phyloP scores from a whole-genome alignment of 345 rosid species.

The Euphorbia lathyris region DNA sequence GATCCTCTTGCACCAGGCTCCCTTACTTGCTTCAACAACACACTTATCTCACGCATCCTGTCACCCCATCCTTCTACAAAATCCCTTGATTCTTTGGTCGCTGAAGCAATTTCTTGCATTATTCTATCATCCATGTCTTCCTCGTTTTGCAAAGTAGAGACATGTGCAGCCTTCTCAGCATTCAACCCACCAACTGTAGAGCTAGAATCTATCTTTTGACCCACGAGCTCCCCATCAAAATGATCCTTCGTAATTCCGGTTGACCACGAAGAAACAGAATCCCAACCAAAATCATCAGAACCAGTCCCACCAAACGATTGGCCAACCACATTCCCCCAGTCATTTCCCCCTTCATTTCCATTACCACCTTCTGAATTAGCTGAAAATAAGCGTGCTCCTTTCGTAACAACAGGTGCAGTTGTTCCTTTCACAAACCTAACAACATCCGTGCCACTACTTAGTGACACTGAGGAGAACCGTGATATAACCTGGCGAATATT shows the following conservation, averaged over 20 bases:
- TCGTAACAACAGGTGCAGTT: background rate
- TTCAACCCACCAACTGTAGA: constrained; percentile 18
- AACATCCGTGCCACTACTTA: constrained; percentile 26
- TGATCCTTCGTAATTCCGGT: constrained; percentile 87
- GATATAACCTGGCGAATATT: constrained; percentile 38
- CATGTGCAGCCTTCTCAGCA: constrained; percentile 26
- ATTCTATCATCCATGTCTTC: constrained; percentile 50
- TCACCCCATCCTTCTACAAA: constrained; percentile 57
- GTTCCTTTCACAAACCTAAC: constrained; percentile 25
- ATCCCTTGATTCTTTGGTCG: constrained; percentile 41
- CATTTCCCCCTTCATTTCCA: constrained; percentile 33
- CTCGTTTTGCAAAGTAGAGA: constrained; percentile 53
- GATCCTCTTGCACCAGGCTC: constrained; percentile 94
- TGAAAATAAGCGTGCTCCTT: constrained; percentile 38
- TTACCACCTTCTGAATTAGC: constrained; percentile 32
- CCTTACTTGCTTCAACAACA: constrained; percentile 65
- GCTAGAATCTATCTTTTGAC: constrained; percentile 26
- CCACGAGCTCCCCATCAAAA: constrained; percentile 68
- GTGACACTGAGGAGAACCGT: constrained; percentile 41
- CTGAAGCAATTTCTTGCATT: constrained; percentile 42
- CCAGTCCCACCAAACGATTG: constrained; percentile 34
- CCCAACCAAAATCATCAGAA: constrained; percentile 65
- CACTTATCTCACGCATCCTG: constrained; percentile 49
- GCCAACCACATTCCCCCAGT: constrained; percentile 35
- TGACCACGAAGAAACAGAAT: constrained; percentile 74